These are phyloP conservation scores for Colletotrichum echinochloae DNA, from an alignment of 2,329 filamentous ascomycete species.

Conservation along the genomic window DNA sequence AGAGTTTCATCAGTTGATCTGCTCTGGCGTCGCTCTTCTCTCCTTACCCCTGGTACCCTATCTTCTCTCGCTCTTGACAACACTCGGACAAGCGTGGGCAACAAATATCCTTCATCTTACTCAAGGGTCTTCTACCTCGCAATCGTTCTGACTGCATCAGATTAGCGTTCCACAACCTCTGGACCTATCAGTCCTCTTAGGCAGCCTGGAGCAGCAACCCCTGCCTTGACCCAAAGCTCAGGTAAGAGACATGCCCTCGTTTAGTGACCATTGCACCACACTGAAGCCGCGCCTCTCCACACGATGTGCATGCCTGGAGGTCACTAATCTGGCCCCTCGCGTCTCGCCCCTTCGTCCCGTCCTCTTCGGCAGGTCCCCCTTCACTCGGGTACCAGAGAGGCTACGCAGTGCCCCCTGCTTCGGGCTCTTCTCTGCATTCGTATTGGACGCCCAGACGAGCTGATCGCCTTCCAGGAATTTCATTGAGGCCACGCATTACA, in stretches of 20 bases:
- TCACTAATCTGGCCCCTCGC: slow-evolving; percentile 34
- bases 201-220: slow-evolving; percentile 1
- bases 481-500: slow-evolving; percentile 34
- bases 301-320: slow-evolving; percentile 36
- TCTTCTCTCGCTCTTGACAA: not conserved
- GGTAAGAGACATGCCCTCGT: slow-evolving; percentile 37
- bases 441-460: slow-evolving; percentile 39
- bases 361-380: slow-evolving; percentile 37
- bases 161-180: slow-evolving; percentile 1
- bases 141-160: not conserved
- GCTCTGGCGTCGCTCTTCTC: not conserved
- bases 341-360: slow-evolving; percentile 37
- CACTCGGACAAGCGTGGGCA: not conserved
- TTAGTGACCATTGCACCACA: slow-evolving; percentile 37
- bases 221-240: slow-evolving; percentile 25
- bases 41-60: not conserved
- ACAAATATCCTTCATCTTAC: not conserved
- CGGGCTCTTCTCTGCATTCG: slow-evolving; percentile 41
- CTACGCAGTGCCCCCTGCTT: slow-evolving; percentile 37
- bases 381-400: slow-evolving; percentile 30
- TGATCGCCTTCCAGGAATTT: slow-evolving; percentile 40
- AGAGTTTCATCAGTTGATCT: not conserved
- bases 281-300: slow-evolving; percentile 36
- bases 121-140: not conserved
- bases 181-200: not conserved